phyloP scores from a whole-genome alignment of 1,139 yeast species.

The Pichia inconspicua region DNA sequence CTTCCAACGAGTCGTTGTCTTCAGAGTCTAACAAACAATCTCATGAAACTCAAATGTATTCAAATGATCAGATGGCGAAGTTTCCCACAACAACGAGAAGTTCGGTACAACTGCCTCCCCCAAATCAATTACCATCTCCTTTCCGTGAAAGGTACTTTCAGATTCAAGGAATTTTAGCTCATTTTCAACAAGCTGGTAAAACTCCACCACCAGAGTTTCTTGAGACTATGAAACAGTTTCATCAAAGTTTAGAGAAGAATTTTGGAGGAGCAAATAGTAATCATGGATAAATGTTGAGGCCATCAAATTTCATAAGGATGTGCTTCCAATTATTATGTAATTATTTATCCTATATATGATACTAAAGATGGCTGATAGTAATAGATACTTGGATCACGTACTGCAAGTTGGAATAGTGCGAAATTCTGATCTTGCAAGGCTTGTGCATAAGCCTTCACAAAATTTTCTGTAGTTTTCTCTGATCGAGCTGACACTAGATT shows the following conservation, averaged over 20 bases:
- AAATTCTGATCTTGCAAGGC: too few species aligned
- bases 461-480: too few species aligned
- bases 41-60: not conserved
- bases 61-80: not conserved
- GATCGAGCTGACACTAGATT: too few species aligned
- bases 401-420: too few species aligned
- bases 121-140: constrained; percentile 14
- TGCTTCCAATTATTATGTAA: too few species aligned
- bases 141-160: constrained; percentile 10
- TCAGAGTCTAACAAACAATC: not conserved
- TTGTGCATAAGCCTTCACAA: too few species aligned
- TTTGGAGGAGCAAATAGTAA: constrained; percentile 1
- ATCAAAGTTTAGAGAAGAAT: constrained; percentile 3
- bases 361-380: too few species aligned
- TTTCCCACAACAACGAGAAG: not conserved
- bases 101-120: constrained; percentile 11
- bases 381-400: too few species aligned
- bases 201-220: constrained; percentile 14
- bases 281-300: too few species aligned
- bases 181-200: constrained; percentile 14
- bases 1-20: too few species aligned
- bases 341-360: too few species aligned
- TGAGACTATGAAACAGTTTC: constrained; percentile 14
- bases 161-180: constrained; percentile 12
- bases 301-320: too few species aligned